Evolutionary conservation across 805 yeast genomes (phyloP), one percentile per base, ranked within the genome.

Genomic region (Brettanomyces nanus): DNA sequence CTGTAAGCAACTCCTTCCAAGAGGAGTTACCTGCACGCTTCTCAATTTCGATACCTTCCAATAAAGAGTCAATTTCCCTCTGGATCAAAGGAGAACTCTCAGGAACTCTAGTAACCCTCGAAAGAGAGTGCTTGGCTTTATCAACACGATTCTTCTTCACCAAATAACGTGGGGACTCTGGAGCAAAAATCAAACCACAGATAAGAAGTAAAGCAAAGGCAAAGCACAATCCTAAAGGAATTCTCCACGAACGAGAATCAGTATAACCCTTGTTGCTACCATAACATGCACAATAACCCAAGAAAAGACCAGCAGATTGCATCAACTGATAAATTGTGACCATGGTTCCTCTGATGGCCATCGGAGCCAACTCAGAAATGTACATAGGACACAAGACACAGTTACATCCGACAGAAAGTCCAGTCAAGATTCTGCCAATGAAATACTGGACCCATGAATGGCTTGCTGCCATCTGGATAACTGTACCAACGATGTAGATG

Each of bases 281-380:
- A 54, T 65, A 80, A 39, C 75, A 75, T 32, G 77, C 67, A 61
- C 83, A 71, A 63, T 77, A 77, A 52, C 85, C 87, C 42, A 79
- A 58, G 55, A 80, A 75, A 47, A 80, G 80, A 65, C 86, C 87
- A 35, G 73, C 62, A 30, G 86, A 79, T 46, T 78, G 72, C 71
- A 71, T 75, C 56, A 80, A 65, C 61, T 80, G 87, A 67, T 71
- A 80, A 49, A 77, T 71, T 29, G 80, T 73, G 37, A 80, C 85
- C 42, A 80, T 66, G 28, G 83, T 67, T 58, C 86, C 86, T 73
- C 87, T 75, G 31, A 80, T 60, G 37, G 70, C 73, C 48, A 76
- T 78, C 52, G 89, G 89, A 41, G 86, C 62, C 40, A 78, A 68
- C 58, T 80, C 89, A 28, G 81, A 69, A 49, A 79, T 77, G 58